Conservation (phyloP, 2,329 filamentous ascomycete species). For the Trichoderma afroharzianum region DNA sequence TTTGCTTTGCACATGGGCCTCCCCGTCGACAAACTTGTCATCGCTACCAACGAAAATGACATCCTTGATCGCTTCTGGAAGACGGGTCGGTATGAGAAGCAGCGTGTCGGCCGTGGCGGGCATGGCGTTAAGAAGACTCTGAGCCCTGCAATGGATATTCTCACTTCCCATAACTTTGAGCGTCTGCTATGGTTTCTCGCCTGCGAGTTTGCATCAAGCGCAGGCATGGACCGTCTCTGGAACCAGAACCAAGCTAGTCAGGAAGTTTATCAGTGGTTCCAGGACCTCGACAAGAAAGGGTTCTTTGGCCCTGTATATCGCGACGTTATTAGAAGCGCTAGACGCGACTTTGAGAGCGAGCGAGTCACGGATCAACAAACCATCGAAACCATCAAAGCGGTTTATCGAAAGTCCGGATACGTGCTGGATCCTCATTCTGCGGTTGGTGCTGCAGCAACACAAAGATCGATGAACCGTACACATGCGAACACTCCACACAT, state of each 20-base stretch:
- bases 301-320: slow-evolving; percentile 75
- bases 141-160: slow-evolving; percentile 95
- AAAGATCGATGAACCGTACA: slow-evolving; percentile 60
- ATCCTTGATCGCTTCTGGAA: slow-evolving; percentile 95
- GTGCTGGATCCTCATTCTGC: slow-evolving; percentile 91
- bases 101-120: slow-evolving; percentile 47
- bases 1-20: slow-evolving; percentile 90
- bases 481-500: slow-evolving; percentile 63
- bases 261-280: slow-evolving; percentile 74
- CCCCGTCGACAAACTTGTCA: slow-evolving; percentile 80
- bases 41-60: slow-evolving; percentile 96
- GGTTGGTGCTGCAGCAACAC: slow-evolving; percentile 75
- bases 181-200: slow-evolving; percentile 90
- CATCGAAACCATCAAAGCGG: slow-evolving; percentile 57
- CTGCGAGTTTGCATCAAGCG: slow-evolving; percentile 61
- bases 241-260: slow-evolving; percentile 68
- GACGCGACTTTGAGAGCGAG: slow-evolving; percentile 77
- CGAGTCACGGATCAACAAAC: slow-evolving; percentile 64
- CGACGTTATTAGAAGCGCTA: slow-evolving; percentile 67
- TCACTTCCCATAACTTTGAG: slow-evolving; percentile 96
- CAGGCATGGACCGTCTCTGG: slow-evolving; percentile 61
- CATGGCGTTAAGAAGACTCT: slow-evolving; percentile 80
- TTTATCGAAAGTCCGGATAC: slow-evolving; percentile 63
- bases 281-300: slow-evolving; percentile 73
- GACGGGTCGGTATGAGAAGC: slow-evolving; percentile 85